A percentile compares a stretch with the other conserved stretches of the same genome.
These are phyloP conservation scores for Scutellaria galericulata DNA, from an alignment of 257 asterid species.

Conservation along the genomic window DNA sequence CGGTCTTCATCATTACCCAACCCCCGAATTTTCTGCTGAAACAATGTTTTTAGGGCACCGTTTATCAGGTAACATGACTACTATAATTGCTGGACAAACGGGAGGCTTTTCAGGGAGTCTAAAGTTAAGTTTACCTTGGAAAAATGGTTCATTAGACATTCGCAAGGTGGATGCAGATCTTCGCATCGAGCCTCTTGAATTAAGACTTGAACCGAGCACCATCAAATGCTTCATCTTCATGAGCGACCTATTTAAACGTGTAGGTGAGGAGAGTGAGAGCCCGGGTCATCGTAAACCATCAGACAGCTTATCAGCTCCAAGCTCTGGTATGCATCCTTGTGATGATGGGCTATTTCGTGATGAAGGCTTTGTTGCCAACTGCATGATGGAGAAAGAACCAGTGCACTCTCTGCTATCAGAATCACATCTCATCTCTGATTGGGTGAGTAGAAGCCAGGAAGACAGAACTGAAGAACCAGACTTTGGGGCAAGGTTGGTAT, in stretches of 20 bases:
- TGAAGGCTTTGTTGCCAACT: slow-evolving; percentile 47
- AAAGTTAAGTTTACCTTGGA: slow-evolving; percentile 88
- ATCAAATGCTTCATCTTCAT: slow-evolving; percentile 61
- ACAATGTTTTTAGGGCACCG: slow-evolving; percentile 51
- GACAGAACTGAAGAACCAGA: slow-evolving; percentile 67
- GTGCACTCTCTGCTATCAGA: slow-evolving; percentile 67
- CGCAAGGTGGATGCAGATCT: slow-evolving; percentile 88
- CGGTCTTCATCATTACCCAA: slow-evolving; percentile 51
- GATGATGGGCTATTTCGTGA: slow-evolving; percentile 45
- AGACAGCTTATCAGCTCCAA: slow-evolving; percentile 46
- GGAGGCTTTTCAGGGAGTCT: slow-evolving; percentile 90
- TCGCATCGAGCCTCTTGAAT: slow-evolving; percentile 71
- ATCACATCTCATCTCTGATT: slow-evolving; percentile 88
- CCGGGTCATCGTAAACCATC: slow-evolving; percentile 42
- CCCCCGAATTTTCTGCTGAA: slow-evolving; percentile 48
- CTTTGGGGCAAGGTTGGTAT: slow-evolving; percentile 90
- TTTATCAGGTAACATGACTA: slow-evolving; percentile 54
- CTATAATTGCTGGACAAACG: slow-evolving; percentile 68
- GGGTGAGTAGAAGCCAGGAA: slow-evolving; percentile 70
- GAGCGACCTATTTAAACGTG: slow-evolving; percentile 66
- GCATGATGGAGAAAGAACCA: slow-evolving; percentile 55
- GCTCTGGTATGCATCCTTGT: slow-evolving; percentile 47
- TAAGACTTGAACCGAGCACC: slow-evolving; percentile 76
- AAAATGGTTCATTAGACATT: slow-evolving; percentile 86
- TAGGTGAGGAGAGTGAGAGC: slow-evolving; percentile 46